A percentile compares a stretch with the other conserved stretches of the same genome.
Conservation (phyloP, 1,139 yeast genomes). For the Nakaseomyces uthaithaninus region DNA sequence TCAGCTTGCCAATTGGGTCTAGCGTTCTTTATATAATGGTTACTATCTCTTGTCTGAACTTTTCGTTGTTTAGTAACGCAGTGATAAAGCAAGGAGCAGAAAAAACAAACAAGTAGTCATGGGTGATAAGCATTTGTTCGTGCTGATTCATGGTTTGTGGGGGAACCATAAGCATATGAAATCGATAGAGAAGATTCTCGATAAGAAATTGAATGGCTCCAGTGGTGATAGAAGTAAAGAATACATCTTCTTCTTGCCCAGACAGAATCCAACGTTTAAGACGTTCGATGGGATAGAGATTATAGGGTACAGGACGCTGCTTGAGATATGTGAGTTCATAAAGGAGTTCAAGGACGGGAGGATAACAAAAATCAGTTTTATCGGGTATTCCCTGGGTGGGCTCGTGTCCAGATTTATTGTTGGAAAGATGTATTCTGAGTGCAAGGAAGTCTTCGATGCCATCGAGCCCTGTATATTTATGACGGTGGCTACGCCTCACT, state of each 20-base stretch:
- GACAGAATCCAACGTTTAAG: slow-evolving; percentile 62
- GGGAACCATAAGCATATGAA: slow-evolving; percentile 73
- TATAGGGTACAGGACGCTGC: slow-evolving; percentile 60
- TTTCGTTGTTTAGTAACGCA: no score
- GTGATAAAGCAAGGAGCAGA: no score
- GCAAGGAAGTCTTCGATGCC: slow-evolving; percentile 45
- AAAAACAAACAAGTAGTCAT: slow-evolving; percentile 8
- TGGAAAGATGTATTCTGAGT: slow-evolving; percentile 39
- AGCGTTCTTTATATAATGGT: no score
- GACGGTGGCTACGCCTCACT: slow-evolving; percentile 88
- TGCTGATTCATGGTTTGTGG: slow-evolving; percentile 83
- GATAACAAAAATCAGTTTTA: slow-evolving; percentile 39
- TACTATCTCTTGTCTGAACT: no score
- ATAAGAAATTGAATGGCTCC: slow-evolving; percentile 35
- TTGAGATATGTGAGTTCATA: slow-evolving; percentile 50
- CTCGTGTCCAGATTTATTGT: slow-evolving; percentile 54
- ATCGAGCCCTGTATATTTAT: slow-evolving; percentile 61
- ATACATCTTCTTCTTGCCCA: slow-evolving; percentile 54
- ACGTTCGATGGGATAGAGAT: slow-evolving; percentile 79
- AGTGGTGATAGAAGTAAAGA: slow-evolving; percentile 38
- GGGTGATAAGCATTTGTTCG: slow-evolving; percentile 52
- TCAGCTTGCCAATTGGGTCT: no score
- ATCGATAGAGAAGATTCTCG: slow-evolving; percentile 48
- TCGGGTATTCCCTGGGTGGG: slow-evolving; percentile 52
- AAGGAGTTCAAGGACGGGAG: slow-evolving; percentile 35